Conservation (phyloP, 1,139 yeast species). For the Suhomyces choctaworum region DNA sequence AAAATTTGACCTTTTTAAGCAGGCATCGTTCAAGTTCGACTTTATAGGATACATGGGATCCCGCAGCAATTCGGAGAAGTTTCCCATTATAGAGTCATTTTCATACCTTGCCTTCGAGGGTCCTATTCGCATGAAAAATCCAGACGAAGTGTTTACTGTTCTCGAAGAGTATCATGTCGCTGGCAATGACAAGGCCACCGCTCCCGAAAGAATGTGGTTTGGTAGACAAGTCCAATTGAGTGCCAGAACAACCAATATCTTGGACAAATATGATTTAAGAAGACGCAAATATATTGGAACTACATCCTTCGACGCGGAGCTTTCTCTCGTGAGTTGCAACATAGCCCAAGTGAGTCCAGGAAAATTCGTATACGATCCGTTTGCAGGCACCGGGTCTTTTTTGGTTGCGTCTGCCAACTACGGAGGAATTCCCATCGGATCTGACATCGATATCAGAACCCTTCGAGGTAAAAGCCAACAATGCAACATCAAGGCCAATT, state of each 20-base stretch:
- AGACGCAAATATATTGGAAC: constrained; percentile 90
- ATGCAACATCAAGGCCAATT: constrained; percentile 60
- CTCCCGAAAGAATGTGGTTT: constrained; percentile 65
- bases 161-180: constrained; percentile 67
- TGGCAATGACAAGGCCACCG: constrained; percentile 52
- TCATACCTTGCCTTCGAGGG: constrained; percentile 73
- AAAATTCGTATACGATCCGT: constrained; percentile 84
- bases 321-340: constrained; percentile 81
- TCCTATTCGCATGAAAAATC: constrained; percentile 71
- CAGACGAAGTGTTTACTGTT: constrained; percentile 71
- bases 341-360: constrained; percentile 72
- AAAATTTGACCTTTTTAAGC: constrained; percentile 35
- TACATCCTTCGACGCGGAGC: constrained; percentile 91
- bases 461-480: constrained; percentile 66
- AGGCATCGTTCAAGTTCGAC: constrained; percentile 74
- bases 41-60: constrained; percentile 67
- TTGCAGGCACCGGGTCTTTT: constrained; percentile 96
- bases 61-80: constrained; percentile 53
- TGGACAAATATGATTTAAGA: constrained; percentile 79
- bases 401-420: constrained; percentile 84
- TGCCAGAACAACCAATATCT: constrained; percentile 58
- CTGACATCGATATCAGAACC: constrained; percentile 89
- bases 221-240: constrained; percentile 71
- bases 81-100: constrained; percentile 70
- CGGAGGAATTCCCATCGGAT: constrained; percentile 81